Percentiles rank a stretch among this genome's conserved stretches.
Evolutionary conservation across 495 filamentous ascomycete species (phyloP).

Genomic region (Hypoxylon fuscum): DNA sequence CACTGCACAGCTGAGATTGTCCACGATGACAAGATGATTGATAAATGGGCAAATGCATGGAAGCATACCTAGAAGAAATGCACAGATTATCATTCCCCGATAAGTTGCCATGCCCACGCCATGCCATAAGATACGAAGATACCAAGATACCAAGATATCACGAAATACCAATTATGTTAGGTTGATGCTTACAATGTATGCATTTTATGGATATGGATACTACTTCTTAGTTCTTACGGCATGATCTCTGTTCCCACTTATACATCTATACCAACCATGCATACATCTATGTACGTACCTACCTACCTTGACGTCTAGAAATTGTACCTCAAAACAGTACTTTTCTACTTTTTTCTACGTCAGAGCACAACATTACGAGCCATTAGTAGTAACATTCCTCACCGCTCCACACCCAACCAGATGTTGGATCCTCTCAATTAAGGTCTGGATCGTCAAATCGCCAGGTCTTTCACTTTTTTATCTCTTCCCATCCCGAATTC

Average conservation of each 20-base stretch:
- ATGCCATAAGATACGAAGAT: too few relatives aligned
- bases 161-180: too few relatives aligned
- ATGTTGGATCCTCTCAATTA: slow-evolving; percentile 29
- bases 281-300: too few relatives aligned
- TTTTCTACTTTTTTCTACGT: slow-evolving; percentile 23
- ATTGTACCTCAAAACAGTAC: background rate
- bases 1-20: slow-evolving; percentile 38
- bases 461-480: slow-evolving; percentile 29
- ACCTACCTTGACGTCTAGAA: background rate
- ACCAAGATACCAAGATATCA: too few relatives aligned
- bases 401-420: slow-evolving; percentile 41
- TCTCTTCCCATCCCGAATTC: background rate
- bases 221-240: slow-evolving; percentile 35
- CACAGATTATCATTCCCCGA: too few relatives aligned
- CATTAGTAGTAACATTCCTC: slow-evolving; percentile 30
- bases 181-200: too few relatives aligned
- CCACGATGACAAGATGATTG: slow-evolving; percentile 38
- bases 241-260: slow-evolving; percentile 28
- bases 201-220: too few relatives aligned
- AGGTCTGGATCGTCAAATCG: slow-evolving; percentile 39
- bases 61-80: slow-evolving; percentile 12
- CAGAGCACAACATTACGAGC: slow-evolving; percentile 37
- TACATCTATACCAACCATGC: slow-evolving; percentile 10
- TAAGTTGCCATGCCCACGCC: too few relatives aligned
- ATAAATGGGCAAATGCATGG: slow-evolving; percentile 32